Evolutionary conservation across 768 basidiomycete genomes (phyloP).

Genomic region (Harrya chromipes): DNA sequence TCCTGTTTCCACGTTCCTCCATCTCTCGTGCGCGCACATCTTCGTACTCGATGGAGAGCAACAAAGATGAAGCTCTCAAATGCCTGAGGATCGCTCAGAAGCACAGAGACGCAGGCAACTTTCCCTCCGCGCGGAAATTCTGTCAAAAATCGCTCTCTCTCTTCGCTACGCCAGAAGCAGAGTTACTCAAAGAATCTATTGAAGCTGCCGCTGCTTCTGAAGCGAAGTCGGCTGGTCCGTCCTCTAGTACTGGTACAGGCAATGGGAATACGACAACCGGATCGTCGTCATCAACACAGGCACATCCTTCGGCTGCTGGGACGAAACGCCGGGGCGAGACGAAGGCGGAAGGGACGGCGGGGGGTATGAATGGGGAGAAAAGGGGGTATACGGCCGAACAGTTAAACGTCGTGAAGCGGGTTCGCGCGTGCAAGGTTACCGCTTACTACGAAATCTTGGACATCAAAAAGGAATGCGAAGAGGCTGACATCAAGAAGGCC

Average conservation of each 20-base stretch:
- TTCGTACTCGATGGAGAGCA: constrained; percentile 63
- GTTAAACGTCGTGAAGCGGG: constrained; percentile 75
- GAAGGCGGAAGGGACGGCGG: constrained; percentile 47
- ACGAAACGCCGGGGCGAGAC: constrained; percentile 57
- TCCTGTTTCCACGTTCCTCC: constrained; percentile 4
- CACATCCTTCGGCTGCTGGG: constrained; percentile 73
- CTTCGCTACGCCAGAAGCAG: constrained; percentile 75
- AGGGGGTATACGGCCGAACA: constrained; percentile 88
- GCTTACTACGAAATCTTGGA: constrained; percentile 93
- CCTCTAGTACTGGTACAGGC: constrained; percentile 33
- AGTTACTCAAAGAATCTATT: constrained; percentile 62
- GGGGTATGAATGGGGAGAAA: constrained; percentile 68
- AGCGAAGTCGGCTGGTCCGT: constrained; percentile 37
- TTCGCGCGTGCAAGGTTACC: constrained; percentile 80
- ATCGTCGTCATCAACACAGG: constrained; percentile 56
- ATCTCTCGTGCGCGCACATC: constrained; percentile 6
- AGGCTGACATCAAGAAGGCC: constrained; percentile 86
- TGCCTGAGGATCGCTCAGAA: constrained; percentile 77
- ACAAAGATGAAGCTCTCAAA: constrained; percentile 86
- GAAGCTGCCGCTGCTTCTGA: constrained; percentile 46
- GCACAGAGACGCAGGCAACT: constrained; percentile 69
- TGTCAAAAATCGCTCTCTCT: constrained; percentile 83
- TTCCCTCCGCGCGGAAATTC: constrained; percentile 81
- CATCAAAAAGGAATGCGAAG: constrained; percentile 77
- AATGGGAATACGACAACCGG: constrained; percentile 35